Base-by-base conservation (phyloP, 371 early-diverging fungal genomes). In the Entomophthora muscae region DNA sequence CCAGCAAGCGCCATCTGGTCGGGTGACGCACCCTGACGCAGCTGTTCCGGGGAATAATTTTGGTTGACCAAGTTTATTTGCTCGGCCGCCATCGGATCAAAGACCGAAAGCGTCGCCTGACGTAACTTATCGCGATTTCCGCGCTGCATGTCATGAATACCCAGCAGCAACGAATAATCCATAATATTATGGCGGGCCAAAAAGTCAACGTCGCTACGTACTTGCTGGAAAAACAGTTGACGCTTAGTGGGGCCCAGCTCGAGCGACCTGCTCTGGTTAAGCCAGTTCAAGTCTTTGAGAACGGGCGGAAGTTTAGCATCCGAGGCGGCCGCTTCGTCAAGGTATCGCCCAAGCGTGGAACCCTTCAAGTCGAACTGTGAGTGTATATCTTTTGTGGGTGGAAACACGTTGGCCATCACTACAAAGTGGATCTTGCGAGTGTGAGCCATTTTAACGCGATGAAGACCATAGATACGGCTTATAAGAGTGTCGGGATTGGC, bases 381-480 rank as follows among this genome's bases (percentile, higher is more conserved):
- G 69, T 98, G 97, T 32, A 98, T 91, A 73, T 96, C 94, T 70
- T 91, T 88, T 76, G 91, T 89, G 12, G 95, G 84, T 2, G 98
- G 97, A 69, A 93, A 86, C 21, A 96, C 89, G 68, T 98, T 98
- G 64, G 90, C 93, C 98, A 98, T 98, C 32, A 98, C 94, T 5
- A 98, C 90, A 76, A 98, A 98, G 72, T 96, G 94, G 32, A 95
- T 90, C 73, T 95, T 94, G 53, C 83, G 75, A 32, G 89, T 86
- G 53, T 84, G 86, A 10, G 94, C 93, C 60, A 93, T 73, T 75
- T 94, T 95, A 65, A 96, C 91, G 53, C 98, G 85, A 69, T 96
- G 95, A 28, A 98, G 72, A 13, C 97, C 97, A 72, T 90, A 94
- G 66, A 93, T 89, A 32, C 97, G 85, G 64, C 86, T 89, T 0